Evolutionary conservation across 225 moss, liverwort and hornwort species (phyloP).

Genomic region (Physcomitrium patens): DNA sequence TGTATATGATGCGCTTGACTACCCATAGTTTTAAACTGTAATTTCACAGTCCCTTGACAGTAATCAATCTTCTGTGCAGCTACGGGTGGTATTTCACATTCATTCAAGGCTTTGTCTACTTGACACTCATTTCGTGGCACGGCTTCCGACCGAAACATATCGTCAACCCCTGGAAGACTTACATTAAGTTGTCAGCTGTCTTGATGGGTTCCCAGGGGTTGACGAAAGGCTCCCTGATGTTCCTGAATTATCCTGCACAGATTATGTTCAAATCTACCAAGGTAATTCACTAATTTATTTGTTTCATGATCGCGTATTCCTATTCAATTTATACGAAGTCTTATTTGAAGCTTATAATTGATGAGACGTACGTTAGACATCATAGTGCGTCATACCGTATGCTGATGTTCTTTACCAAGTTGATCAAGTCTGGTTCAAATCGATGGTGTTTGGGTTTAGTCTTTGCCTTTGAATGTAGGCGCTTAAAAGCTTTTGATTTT

Average conservation of each 20-base stretch:
- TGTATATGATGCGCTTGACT: no score
- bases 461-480: neutral
- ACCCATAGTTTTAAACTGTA: neutral
- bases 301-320: neutral
- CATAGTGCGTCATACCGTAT: neutral
- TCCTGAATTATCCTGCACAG: slow-evolving; percentile 86
- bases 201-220: slow-evolving; percentile 88
- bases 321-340: no score
- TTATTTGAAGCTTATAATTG: no score
- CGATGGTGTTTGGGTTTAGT: neutral
- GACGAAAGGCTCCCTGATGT: slow-evolving; percentile 88
- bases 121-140: slow-evolving; percentile 65
- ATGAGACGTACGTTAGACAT: no score
- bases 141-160: slow-evolving; percentile 84
- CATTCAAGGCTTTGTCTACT: slow-evolving; percentile 77
- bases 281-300: slow-evolving; percentile 39
- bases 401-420: neutral
- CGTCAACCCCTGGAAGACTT: slow-evolving; percentile 79
- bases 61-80: slow-evolving; percentile 38
- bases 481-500: neutral
- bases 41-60: neutral
- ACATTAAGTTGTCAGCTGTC: slow-evolving; percentile 76
- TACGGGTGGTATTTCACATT: slow-evolving; percentile 95
- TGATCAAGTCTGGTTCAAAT: neutral
- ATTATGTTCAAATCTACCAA: slow-evolving; percentile 93